Percentiles rank a stretch among this genome's conserved stretches.
Conservation (phyloP, 768 basidiomycete species). For the Dacryopinax primogenitus region DNA sequence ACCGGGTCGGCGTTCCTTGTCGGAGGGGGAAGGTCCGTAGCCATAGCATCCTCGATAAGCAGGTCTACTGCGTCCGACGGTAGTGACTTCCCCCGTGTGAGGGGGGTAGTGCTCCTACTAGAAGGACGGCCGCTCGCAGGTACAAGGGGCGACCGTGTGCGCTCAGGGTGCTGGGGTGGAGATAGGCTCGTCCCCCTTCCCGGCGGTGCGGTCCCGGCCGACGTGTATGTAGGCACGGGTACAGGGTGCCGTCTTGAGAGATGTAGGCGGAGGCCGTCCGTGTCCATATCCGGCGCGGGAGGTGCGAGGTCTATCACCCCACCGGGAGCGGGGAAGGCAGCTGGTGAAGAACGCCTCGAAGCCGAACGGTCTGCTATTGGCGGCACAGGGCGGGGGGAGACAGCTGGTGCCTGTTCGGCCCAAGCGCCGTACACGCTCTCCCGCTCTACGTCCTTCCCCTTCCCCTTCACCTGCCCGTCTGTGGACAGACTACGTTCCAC, state of each 20-base stretch:
- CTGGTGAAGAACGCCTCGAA: not conserved
- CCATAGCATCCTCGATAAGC: slow-evolving; percentile 54
- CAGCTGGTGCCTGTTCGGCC: not conserved
- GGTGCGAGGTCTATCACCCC: slow-evolving; percentile 2
- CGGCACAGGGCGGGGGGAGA: not conserved
- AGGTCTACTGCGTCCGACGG: slow-evolving; percentile 70
- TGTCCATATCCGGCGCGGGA: not conserved
- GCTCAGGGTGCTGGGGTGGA: not conserved
- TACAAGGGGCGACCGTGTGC: slow-evolving; percentile 8
- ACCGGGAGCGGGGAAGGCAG: not conserved
- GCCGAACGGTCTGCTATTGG: not conserved
- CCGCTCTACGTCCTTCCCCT: not conserved
- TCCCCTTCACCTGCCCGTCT: slow-evolving; percentile 3
- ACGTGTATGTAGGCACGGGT: too few relatives aligned
- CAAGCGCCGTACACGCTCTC: slow-evolving; percentile 8
- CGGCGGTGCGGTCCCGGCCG: too few relatives aligned
- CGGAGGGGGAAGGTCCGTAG: slow-evolving; percentile 37
- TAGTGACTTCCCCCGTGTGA: slow-evolving; percentile 20
- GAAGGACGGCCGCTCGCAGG: not conserved
- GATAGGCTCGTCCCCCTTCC: not conserved
- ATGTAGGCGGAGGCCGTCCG: not conserved
- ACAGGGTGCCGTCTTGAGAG: slow-evolving; percentile 8
- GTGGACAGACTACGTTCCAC: not conserved
- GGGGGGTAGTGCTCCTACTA: not conserved
- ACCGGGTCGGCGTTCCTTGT: slow-evolving; percentile 49